Base-by-base conservation (phyloP, 345 rosid genomes). In the Dipteronia dyeriana region DNA sequence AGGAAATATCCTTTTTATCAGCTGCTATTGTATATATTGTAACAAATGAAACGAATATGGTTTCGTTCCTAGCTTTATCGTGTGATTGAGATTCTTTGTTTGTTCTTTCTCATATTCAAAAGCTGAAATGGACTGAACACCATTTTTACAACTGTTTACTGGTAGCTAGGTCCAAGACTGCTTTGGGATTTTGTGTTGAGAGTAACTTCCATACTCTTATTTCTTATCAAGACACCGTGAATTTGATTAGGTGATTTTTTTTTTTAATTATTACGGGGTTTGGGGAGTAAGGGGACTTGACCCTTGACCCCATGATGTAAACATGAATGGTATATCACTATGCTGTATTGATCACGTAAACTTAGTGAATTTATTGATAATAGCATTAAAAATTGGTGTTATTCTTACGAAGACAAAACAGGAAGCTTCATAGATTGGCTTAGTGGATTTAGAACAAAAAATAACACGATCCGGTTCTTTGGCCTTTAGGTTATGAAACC, bases 61-160 rank as follows among this genome's bases (percentile, higher is more conserved):
- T 9, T 59, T 20, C 20, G 22, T 16, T 59, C 20, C 62, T 13
- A 5, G 38, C 38, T 57, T 57, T 20, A 57, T 57, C 9, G 62
- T 57, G 20, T n/a, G 20, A 57, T 57, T 59, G 57, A 4, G 57
- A 16, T 56, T 56, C 61, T 56, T 20, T 56, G 7, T 5, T 8
- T 5, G 7, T n/a, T 56, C 23, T 20, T 34, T 34, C 38, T 34
- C 38, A 34, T 34, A 53, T 53, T 57, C 63, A 59, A n/a, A 59
- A 59, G 63, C 63, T 59, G 63, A 59, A 59, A 59, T 59, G 22
- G 63, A 59, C 63, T 22, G 10, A 59, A 59, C 63, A 59, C 63
- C 13, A 20, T 6, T 22, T 19, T 19, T 13, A 59, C 25, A 7
- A 59, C 26, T 19, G 3, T 45, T 10, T 22, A n/a, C 10, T n/a